A percentile compares a stretch with the other conserved stretches of the same genome.
Conservation (phyloP, 176 grass and related monocot genomes). For the Hyparrhenia diplandra region DNA sequence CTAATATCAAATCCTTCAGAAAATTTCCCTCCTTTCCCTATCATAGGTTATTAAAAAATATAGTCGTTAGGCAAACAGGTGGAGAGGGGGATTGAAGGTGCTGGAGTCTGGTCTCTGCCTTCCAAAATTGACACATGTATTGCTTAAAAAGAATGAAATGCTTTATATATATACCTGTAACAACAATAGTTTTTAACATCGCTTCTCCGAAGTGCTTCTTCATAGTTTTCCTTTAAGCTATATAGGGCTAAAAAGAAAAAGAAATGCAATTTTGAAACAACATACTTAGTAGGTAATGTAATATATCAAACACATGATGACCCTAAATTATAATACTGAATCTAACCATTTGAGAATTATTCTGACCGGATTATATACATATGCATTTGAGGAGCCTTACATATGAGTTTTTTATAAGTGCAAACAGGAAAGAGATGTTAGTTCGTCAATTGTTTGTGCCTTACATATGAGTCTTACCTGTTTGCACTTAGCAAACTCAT, state of each 20-base stretch:
- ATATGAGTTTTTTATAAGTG: not conserved
- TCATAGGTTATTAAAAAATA: conserved; percentile 20
- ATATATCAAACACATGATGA: not conserved
- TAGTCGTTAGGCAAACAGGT: not conserved
- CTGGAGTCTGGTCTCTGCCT: not conserved
- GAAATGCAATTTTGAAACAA: conserved; percentile 7
- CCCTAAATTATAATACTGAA: not conserved
- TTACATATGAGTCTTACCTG: too few species aligned
- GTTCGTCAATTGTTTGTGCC: not conserved
- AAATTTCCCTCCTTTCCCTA: conserved; percentile 78
- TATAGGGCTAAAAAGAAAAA: conserved; percentile 45
- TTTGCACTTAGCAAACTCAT: too few species aligned
- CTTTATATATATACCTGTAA: conserved; percentile 55
- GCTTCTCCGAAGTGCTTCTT: conserved; percentile 62
- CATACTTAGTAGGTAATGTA: not conserved
- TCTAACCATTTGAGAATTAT: not conserved
- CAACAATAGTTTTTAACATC: conserved; percentile 96
- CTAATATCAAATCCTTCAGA: conserved; percentile 89
- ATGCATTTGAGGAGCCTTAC: not conserved
- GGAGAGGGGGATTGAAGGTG: not conserved
- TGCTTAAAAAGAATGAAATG: conserved; percentile 22
- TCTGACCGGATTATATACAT: not conserved
- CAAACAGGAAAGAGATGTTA: not conserved
- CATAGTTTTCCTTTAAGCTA: conserved; percentile 74
- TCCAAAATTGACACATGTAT: not conserved